Evolutionary conservation across 441 rosid genomes (phyloP).

Genomic region (Bocquillonia castaneifolia): DNA sequence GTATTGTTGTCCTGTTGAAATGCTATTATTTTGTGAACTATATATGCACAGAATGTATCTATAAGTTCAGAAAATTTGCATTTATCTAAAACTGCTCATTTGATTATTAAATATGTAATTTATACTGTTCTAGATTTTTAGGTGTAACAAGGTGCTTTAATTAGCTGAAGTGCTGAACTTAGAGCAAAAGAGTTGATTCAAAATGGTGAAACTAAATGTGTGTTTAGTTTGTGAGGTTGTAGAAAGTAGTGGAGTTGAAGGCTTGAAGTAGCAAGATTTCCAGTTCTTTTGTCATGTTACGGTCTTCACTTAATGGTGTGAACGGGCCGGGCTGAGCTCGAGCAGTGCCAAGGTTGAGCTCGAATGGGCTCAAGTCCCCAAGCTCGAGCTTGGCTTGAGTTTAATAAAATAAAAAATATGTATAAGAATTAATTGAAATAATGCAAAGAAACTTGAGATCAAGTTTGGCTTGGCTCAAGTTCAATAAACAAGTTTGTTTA

Average conservation of each 20-base stretch:
- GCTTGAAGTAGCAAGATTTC: neutral
- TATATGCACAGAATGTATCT: no score
- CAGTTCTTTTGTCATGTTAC: neutral
- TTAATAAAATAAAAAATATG: no score
- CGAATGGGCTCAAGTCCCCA: no score
- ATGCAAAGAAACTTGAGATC: no score
- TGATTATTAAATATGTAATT: neutral
- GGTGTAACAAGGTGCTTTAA: neutral
- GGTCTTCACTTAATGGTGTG: no score
- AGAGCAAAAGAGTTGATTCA: neutral
- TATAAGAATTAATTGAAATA: no score
- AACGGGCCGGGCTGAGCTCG: no score
- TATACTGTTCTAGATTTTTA: neutral
- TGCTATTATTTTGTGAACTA: neutral
- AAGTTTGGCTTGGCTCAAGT: no score
- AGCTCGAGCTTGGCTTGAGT: no score
- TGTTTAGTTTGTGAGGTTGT: neutral
- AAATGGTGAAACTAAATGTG: neutral
- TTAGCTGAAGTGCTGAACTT: neutral
- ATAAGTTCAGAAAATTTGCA: no score
- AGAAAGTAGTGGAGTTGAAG: neutral
- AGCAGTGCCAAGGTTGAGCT: no score
- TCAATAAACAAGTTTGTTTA: no score
- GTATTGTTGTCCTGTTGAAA: slow-evolving; percentile 1
- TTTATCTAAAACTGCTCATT: neutral